These are phyloP conservation scores for Byssochlamys sp. DNA, from an alignment of 2,329 filamentous ascomycete species.

Conservation along the genomic window DNA sequence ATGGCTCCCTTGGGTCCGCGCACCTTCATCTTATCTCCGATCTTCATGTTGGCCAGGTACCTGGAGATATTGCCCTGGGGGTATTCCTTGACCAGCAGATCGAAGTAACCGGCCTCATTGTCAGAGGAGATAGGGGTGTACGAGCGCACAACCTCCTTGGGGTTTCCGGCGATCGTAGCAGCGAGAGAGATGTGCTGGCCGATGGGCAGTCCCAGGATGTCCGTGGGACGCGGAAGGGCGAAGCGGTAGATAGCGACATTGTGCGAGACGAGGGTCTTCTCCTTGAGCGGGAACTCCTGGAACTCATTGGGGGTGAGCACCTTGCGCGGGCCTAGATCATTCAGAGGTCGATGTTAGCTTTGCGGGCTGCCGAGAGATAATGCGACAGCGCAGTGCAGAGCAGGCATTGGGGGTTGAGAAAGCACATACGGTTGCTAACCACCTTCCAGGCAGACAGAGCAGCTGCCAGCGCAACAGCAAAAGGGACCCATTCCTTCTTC, in stretches of 20 bases:
- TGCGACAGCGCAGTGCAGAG: not conserved
- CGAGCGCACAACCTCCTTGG: constrained; percentile 77
- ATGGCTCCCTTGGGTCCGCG: constrained; percentile 94
- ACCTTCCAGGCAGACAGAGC: constrained; percentile 63
- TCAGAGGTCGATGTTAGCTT: not conserved
- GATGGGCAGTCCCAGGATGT: constrained; percentile 90
- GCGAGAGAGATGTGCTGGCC: constrained; percentile 97
- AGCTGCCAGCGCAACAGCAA: constrained; percentile 58
- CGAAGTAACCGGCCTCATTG: constrained; percentile 81
- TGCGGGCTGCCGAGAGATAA: not conserved
- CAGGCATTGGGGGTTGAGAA: not conserved
- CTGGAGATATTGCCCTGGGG: constrained; percentile 95
- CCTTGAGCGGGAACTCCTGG: constrained; percentile 83
- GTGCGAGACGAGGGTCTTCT: constrained; percentile 93
- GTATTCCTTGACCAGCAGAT: constrained; percentile 96
- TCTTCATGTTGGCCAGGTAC: constrained; percentile 69
- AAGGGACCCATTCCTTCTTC: constrained; percentile 67
- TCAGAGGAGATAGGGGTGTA: constrained; percentile 89
- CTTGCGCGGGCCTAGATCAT: constrained; percentile 57
- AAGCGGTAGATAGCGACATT: constrained; percentile 99
- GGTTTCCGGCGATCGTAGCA: constrained; percentile 64
- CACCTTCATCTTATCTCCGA: constrained; percentile 83
- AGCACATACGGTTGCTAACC: constrained; percentile 57
- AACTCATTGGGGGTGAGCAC: constrained; percentile 79
- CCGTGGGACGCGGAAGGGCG: constrained; percentile 62